phyloP scores from a whole-genome alignment of 2,329 filamentous ascomycete species.

The Cladorrhinum sp. region DNA sequence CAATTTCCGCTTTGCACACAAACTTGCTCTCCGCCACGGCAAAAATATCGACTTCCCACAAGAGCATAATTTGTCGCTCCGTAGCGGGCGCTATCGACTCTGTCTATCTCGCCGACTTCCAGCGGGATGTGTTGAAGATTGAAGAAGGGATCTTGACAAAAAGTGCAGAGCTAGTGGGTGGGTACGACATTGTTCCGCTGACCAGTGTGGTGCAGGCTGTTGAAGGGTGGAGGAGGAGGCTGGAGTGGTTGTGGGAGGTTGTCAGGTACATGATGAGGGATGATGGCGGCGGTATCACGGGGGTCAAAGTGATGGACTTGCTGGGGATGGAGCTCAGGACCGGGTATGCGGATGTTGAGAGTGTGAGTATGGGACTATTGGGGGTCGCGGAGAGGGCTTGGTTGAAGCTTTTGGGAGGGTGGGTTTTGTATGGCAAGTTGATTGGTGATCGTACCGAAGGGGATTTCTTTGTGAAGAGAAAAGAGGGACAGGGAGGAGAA shows the following conservation, averaged over 20 bases:
- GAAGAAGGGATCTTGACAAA: constrained; percentile 73
- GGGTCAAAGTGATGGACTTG: constrained; percentile 72
- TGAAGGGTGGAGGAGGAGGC: constrained; percentile 75
- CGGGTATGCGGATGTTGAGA: constrained; percentile 82
- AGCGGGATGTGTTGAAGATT: constrained; percentile 78
- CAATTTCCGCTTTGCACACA: constrained; percentile 75
- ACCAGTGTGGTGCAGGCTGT: constrained; percentile 83
- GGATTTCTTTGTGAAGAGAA: constrained; percentile 80
- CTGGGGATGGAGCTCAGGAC: constrained; percentile 76
- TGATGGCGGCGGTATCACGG: constrained; percentile 50
- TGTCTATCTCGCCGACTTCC: constrained; percentile 75
- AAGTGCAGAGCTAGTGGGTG: constrained; percentile 79
- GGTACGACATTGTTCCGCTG: constrained; percentile 88
- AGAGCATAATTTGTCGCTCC: constrained; percentile 81
- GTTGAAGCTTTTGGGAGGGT: constrained; percentile 85
- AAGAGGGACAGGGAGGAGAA: constrained; percentile 16
- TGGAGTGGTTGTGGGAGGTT: constrained; percentile 83
- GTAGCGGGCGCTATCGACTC: constrained; percentile 75
- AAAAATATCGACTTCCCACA: constrained; percentile 66
- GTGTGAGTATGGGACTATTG: constrained; percentile 70
- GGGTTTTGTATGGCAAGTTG: constrained; percentile 80
- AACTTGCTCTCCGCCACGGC: constrained; percentile 66
- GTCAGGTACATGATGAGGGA: constrained; percentile 61
- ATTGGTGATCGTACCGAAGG: constrained; percentile 67
- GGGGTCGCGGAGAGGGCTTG: constrained; percentile 81